Evolutionary conservation across 208 protist species (phyloP).

Genomic region (Ichthyophonus hoferi): DNA sequence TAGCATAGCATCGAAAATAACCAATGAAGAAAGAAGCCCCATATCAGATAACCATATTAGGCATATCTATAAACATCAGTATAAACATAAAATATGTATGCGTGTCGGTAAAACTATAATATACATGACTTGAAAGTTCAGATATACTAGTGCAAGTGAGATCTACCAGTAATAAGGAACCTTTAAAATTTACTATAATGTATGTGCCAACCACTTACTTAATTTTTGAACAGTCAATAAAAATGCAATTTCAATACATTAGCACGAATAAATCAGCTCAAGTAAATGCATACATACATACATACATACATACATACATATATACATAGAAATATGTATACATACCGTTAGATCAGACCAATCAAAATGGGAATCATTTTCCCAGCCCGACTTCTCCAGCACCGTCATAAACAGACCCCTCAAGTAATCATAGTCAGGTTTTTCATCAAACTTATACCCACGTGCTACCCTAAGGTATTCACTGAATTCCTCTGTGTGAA

Average conservation of each 20-base stretch:
- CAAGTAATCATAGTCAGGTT: constrained; percentile 46
- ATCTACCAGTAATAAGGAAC: too few species aligned
- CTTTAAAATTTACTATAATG: too few species aligned
- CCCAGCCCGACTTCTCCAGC: constrained; percentile 23
- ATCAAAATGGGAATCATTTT: constrained; percentile 19
- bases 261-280: background rate
- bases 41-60: too few species aligned
- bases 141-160: background rate
- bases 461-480: constrained; percentile 43
- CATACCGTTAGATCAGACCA: constrained; percentile 34
- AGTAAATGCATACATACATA: background rate
- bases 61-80: too few species aligned
- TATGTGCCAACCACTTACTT: background rate
- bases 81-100: too few species aligned
- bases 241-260: background rate
- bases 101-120: background rate
- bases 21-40: too few species aligned
- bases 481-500: constrained; percentile 45
- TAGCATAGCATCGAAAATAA: too few species aligned
- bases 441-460: constrained; percentile 38
- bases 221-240: too few species aligned
- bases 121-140: background rate
- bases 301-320: background rate
- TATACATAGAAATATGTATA: too few species aligned
- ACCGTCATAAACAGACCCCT: constrained; percentile 32